Evolutionary conservation across 2,329 filamentous ascomycete species (phyloP).

Genomic region (Colletotrichum liriopes): DNA sequence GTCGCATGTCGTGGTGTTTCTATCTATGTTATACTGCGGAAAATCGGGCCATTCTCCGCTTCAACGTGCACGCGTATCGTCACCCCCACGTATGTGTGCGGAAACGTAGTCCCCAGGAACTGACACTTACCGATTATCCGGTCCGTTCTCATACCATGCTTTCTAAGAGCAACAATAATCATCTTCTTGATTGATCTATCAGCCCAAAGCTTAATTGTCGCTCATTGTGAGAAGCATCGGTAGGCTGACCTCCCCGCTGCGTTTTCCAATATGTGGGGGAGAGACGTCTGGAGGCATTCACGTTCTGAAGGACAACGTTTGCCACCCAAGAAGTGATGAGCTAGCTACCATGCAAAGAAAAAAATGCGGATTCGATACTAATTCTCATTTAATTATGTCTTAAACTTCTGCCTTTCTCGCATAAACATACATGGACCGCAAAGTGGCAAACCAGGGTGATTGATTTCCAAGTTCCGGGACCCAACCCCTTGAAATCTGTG

Average conservation of each 20-base stretch:
- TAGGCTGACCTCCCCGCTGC: background rate
- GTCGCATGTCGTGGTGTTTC: slow-evolving; percentile 1
- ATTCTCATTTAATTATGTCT: no score
- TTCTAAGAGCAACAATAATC: background rate
- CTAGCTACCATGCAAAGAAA: background rate
- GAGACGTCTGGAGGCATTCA: no score
- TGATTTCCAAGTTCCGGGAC: no score
- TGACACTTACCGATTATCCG: background rate
- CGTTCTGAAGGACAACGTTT: no score
- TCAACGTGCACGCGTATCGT: background rate
- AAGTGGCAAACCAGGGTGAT: no score
- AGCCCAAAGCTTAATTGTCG: background rate
- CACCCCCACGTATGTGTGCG: background rate
- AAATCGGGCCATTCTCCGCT: slow-evolving; percentile 17
- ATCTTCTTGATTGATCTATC: background rate
- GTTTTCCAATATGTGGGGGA: background rate
- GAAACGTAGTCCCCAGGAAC: background rate
- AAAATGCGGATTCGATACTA: background rate
- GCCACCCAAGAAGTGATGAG: no score
- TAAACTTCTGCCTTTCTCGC: background rate
- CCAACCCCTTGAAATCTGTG: background rate
- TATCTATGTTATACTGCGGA: slow-evolving; percentile 15
- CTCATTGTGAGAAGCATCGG: background rate
- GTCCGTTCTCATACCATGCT: no score
- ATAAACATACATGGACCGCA: background rate